A percentile compares a stretch with the other conserved stretches of the same genome.
These are phyloP conservation scores for Zymoseptoria pseudotritici DNA, from an alignment of 2,329 filamentous ascomycete genomes.

Conservation along the genomic window DNA sequence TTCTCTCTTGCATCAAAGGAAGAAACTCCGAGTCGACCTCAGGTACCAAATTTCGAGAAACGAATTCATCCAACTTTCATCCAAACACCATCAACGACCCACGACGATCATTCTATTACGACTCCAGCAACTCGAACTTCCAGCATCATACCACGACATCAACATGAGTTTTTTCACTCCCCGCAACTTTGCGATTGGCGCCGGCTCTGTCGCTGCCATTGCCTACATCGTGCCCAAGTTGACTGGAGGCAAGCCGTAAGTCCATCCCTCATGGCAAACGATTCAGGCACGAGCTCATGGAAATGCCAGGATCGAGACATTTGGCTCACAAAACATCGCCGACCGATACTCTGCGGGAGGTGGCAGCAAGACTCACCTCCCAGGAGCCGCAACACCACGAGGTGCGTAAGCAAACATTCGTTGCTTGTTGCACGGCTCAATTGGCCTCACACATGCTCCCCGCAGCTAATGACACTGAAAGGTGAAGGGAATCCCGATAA, in stretches of 20 bases:
- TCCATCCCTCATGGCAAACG: background rate
- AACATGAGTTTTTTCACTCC: conserved; percentile 23
- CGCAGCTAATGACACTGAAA: background rate
- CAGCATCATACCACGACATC: conserved; percentile 3
- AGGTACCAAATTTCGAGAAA: background rate
- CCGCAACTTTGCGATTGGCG: conserved; percentile 26
- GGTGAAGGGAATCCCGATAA: conserved; percentile 21
- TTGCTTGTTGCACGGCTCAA: background rate
- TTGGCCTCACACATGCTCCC: background rate
- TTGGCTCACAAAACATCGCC: conserved; percentile 28
- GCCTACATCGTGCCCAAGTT: conserved; percentile 14
- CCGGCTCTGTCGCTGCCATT: conserved; percentile 19
- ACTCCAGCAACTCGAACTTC: background rate
- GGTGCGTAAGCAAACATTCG: conserved; percentile 14
- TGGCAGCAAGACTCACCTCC: conserved; percentile 28
- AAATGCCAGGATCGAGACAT: conserved; percentile 29
- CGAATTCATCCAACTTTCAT: background rate
- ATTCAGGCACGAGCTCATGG: background rate
- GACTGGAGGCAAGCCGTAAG: conserved; percentile 1
- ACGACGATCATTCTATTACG: background rate
- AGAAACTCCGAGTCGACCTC: background rate
- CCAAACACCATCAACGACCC: background rate
- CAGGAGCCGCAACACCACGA: conserved; percentile 28
- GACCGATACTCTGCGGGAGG: conserved; percentile 29
- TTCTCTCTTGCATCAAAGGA: background rate